Base-by-base conservation (phyloP, 495 filamentous ascomycete genomes). In the Clavariopsis aquatica region DNA sequence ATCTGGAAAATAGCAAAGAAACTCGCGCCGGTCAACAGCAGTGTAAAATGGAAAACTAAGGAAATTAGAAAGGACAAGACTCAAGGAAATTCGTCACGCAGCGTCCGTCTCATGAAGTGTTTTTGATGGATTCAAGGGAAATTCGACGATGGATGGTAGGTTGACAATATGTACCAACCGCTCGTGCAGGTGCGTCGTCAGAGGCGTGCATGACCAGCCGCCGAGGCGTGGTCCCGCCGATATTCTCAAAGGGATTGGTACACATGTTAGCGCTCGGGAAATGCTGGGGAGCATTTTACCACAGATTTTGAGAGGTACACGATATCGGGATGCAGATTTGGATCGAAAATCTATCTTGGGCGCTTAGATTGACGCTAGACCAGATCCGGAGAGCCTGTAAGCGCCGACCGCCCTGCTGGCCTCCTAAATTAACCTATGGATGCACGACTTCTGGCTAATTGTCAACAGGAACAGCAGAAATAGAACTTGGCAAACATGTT, bases 71-170 rank as follows among this genome's bases (percentile, higher is more conserved):
- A 67, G 60, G 69, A 65, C 24, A 60, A 62, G 58, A 62, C 47
- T 51, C 57, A 71, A 68, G 61, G 64, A 71, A 67, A 70, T 60
- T 67, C 68, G 68, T 70, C 59, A 70, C 28, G 46, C 64, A 49
- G 47, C 8, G 19, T 22, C 57, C 51, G 64, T 70, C 59, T 70
- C 68, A 70, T 64, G 23, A 52, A 36, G 17, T 55, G 28, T 19
- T 64, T 60, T 63, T 70, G 52, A 29, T 26, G 53, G 38, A 52
- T 20, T 56, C 17, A 31, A 60, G 26, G 57, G 45, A 56, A 38
- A 49, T 52, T 27, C 45, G 19, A 38, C 56, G 26, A 19, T 9
- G 41, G 66, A 52, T 56, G 60, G 62, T 58, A 69, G 52, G 57
- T 51, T 52, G 52, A 61, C 49, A 55, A 66, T 70, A 70, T 66